A percentile compares a stretch with the other conserved stretches of the same genome.
Evolutionary conservation across 371 early-diverging fungal genomes (phyloP).

Genomic region (Lichtheimia hyalospora): DNA sequence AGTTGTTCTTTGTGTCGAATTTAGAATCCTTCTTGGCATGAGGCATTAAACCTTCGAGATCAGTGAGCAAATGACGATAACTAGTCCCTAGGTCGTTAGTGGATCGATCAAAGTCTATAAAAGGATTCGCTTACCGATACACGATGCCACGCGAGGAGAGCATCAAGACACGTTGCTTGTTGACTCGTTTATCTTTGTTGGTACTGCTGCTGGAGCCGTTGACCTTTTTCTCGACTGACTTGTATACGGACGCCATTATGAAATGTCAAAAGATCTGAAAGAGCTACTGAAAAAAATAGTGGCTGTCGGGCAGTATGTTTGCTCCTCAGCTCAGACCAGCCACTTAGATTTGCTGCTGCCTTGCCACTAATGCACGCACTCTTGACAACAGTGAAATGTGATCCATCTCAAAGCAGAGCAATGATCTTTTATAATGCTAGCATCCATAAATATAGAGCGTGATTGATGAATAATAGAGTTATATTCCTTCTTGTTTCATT

Average conservation of each 20-base stretch:
- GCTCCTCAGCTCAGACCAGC: no score
- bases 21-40: constrained; percentile 95
- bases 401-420: no score
- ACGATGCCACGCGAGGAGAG: constrained; percentile 91
- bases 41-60: constrained; percentile 85
- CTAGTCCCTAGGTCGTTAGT: constrained; percentile 34
- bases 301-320: no score
- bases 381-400: no score
- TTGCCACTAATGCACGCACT: no score
- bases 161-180: constrained; percentile 90
- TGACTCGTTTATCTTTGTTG: constrained; percentile 49
- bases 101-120: constrained; percentile 7
- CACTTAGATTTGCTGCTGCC: no score
- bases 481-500: no score
- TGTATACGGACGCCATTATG: constrained; percentile 42
- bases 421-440: no score
- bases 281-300: no score
- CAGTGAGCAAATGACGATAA: constrained; percentile 89
- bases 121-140: constrained; percentile 59
- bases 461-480: no score
- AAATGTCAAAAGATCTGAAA: no score
- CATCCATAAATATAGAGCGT: no score
- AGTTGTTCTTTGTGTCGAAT: constrained; percentile 88
- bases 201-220: constrained; percentile 21
- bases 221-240: constrained; percentile 33